phyloP scores from a whole-genome alignment of 1,139 yeast genomes.

The Kurtzmaniella quercitrusa region DNA sequence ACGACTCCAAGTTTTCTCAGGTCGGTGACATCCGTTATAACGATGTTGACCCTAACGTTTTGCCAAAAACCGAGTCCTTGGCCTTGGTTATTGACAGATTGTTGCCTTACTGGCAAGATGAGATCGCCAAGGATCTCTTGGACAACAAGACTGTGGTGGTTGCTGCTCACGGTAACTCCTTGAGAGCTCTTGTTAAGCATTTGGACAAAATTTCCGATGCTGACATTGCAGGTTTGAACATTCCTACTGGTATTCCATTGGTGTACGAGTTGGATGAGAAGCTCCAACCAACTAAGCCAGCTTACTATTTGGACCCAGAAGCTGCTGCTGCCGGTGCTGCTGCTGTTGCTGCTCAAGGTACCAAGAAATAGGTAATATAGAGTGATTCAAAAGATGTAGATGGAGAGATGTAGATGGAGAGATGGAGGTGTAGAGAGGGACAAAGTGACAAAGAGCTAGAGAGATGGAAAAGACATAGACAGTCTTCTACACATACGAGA shows the following conservation, averaged over 20 bases:
- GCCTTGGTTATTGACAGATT: constrained; percentile 94
- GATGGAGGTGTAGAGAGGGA: too few relatives aligned
- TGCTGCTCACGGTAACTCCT: constrained; percentile 98
- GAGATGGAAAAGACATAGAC: too few relatives aligned
- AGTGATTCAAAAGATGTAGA: neutral
- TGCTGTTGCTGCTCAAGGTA: constrained; percentile 97
- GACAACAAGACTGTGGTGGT: constrained; percentile 86
- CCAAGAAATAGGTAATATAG: constrained; percentile 30
- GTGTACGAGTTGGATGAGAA: constrained; percentile 90
- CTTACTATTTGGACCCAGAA: constrained; percentile 97
- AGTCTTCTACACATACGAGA: too few relatives aligned
- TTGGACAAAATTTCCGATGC: constrained; percentile 90
- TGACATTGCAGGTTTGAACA: constrained; percentile 90
- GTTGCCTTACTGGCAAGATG: constrained; percentile 97
- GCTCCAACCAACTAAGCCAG: constrained; percentile 87
- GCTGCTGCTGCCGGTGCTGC: constrained; percentile 99
- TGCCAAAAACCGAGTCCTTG: constrained; percentile 94
- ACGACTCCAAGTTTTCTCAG: constrained; percentile 79
- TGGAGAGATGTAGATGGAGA: neutral
- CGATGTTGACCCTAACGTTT: constrained; percentile 75
- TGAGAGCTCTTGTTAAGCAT: constrained; percentile 95
- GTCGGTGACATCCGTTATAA: constrained; percentile 79
- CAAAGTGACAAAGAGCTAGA: too few relatives aligned
- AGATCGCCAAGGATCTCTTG: constrained; percentile 79
- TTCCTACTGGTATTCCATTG: constrained; percentile 98